Base-by-base conservation (phyloP, 176 grass and related monocot species). In the Triticum aestivum region DNA sequence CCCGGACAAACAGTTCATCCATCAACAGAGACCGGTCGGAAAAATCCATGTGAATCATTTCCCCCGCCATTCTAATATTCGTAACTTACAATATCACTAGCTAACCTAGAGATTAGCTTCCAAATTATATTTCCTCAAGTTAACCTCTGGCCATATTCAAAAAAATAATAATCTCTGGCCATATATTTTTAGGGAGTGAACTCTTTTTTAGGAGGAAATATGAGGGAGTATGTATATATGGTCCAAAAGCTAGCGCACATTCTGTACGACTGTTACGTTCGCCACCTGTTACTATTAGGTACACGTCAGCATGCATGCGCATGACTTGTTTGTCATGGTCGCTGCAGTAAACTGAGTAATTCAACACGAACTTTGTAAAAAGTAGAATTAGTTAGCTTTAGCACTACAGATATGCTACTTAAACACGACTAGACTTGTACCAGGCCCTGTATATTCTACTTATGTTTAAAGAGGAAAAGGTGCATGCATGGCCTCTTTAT, bases 401-500 rank as follows among this genome's bases (percentile, higher is more conserved):
- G 2, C 44, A 37, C 33, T 32, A 35, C n/a, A 39, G 38, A 37
- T 39, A 85, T 37, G 27, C 30, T 54, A 37, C 39, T 66, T 42
- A 67, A 70, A 39, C 34, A 5, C 70, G 54, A 74, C 42, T 39
- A n/a, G 72, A 30, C 72, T 30, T 18, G 27, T 76, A 52, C 24
- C 49, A 26, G 70, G n/a, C 42, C 70, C 21, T 45, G 70, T 45
- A 85, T 65, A 47, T 52, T 64, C 44, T 75, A 66, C 29, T 32
- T 29, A 78, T 47, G 21, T 84, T 69, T 23, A 80, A 91, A 87
- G 79, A 65, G 84, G 27, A 87, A 90, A 73, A 73, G 65, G 47
- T 70, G 39, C 73, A 47, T 80, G 70, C 62, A 69, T 37, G 45
- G 38, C n/a, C 24, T 78, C 89, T 91, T 91, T 87, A 80, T 87